A percentile compares a stretch with the other conserved stretches of the same genome.
phyloP scores from a whole-genome alignment of 192 early-diverging fungal species.

The Phycomyces blakesleeanus region DNA sequence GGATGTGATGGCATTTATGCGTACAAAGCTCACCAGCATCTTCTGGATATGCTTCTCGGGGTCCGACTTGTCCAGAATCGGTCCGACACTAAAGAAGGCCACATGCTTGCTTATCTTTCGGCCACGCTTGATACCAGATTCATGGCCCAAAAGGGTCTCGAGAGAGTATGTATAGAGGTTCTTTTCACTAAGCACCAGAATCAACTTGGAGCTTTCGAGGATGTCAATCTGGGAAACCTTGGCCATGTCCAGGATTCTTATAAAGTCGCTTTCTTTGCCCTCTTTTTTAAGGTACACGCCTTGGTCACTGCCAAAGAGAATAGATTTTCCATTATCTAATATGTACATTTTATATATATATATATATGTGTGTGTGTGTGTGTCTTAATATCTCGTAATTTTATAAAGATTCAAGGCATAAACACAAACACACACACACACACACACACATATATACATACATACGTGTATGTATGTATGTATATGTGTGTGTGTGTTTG shows the following conservation, averaged over 20 bases:
- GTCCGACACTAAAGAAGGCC: slow-evolving; percentile 73
- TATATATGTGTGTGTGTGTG: no score
- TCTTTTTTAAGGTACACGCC: slow-evolving; percentile 74
- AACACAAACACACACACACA: no score
- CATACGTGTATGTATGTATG: no score
- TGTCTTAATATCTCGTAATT: no score
- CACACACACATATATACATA: no score
- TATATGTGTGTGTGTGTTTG: no score
- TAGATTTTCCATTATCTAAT: slow-evolving; percentile 43
- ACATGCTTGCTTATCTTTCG: slow-evolving; percentile 59
- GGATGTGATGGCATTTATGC: slow-evolving; percentile 69
- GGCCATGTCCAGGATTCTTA: slow-evolving; percentile 63
- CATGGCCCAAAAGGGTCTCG: slow-evolving; percentile 45
- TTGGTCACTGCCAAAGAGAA: slow-evolving; percentile 81
- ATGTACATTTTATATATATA: no score
- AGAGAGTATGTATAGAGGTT: slow-evolving; percentile 52
- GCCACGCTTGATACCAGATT: slow-evolving; percentile 29
- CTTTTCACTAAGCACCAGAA: slow-evolving; percentile 81
- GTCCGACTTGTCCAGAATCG: slow-evolving; percentile 47
- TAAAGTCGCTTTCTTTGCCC: slow-evolving; percentile 40
- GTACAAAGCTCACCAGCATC: slow-evolving; percentile 61
- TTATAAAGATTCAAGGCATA: no score
- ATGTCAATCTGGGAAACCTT: slow-evolving; percentile 86
- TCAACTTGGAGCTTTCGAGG: slow-evolving; percentile 70
- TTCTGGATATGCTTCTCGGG: slow-evolving; percentile 11